These are phyloP conservation scores for Vitis labrusca DNA, from an alignment of 164 flowering plant genomes.

Conservation along the genomic window DNA sequence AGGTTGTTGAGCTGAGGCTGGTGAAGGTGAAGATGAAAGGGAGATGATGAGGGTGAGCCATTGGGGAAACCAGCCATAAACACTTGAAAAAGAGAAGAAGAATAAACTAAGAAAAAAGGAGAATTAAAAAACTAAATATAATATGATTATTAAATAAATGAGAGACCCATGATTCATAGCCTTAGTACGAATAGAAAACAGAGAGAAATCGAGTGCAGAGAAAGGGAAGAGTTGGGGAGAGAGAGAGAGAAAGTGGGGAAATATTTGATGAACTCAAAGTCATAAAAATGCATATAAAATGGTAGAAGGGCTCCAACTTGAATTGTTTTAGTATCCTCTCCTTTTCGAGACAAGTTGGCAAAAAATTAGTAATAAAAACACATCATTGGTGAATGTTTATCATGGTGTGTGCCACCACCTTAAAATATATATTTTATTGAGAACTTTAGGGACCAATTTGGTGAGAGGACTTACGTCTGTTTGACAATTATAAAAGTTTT, in stretches of 20 bases:
- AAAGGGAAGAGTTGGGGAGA: background rate
- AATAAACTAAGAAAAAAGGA: background rate
- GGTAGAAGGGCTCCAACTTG: no score
- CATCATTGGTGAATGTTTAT: no score
- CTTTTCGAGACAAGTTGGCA: no score
- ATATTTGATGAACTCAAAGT: no score
- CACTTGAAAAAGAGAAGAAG: background rate
- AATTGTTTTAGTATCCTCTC: no score
- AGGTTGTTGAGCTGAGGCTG: slow-evolving; percentile 16
- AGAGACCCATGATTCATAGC: slow-evolving; percentile 4
- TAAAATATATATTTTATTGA: no score
- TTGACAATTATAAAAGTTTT: no score
- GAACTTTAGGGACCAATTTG: no score
- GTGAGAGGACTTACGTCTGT: no score
- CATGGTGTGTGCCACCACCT: no score
- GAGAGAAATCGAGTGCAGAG: slow-evolving; percentile 4
- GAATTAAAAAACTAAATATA: background rate
- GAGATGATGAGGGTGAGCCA: slow-evolving; percentile 12
- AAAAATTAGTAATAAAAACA: no score
- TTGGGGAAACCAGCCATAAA: slow-evolving; percentile 14
- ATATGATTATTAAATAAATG: background rate
- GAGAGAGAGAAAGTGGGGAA: slow-evolving; percentile 3
- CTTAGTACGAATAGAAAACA: slow-evolving; percentile 13
- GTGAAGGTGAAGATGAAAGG: slow-evolving; percentile 13
- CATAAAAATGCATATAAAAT: no score